Evolutionary conservation across 1,139 yeast species (phyloP).

Genomic region (Geotrichum carabidarum): DNA sequence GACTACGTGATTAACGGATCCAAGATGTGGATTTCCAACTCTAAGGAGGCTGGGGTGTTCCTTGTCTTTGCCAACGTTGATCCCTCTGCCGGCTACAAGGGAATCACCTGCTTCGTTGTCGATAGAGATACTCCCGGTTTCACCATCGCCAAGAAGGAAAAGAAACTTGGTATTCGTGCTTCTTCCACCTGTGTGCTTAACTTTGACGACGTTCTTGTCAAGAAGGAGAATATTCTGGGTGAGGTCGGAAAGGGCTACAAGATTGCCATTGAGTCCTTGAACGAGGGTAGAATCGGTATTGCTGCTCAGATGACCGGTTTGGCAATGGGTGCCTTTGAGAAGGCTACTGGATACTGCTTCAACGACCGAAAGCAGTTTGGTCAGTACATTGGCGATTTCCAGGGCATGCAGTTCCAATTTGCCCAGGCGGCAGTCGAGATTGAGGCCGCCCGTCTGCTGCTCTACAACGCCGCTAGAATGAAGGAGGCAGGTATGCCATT

Average conservation of each 20-base stretch:
- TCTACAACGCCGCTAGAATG: slow-evolving; percentile 44
- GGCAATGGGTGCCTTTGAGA: slow-evolving; percentile 43
- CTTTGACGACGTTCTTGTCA: slow-evolving; percentile 42
- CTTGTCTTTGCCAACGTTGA: slow-evolving; percentile 42
- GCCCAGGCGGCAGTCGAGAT: slow-evolving; percentile 45
- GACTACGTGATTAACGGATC: slow-evolving; percentile 38
- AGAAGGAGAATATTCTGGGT: slow-evolving; percentile 42
- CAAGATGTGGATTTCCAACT: slow-evolving; percentile 46
- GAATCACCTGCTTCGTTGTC: slow-evolving; percentile 44
- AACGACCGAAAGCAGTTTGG: slow-evolving; percentile 45
- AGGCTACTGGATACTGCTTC: slow-evolving; percentile 40
- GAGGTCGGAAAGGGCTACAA: slow-evolving; percentile 45
- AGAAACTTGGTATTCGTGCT: slow-evolving; percentile 45
- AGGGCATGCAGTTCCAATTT: slow-evolving; percentile 45
- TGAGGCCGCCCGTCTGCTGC: slow-evolving; percentile 43
- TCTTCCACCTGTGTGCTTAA: slow-evolving; percentile 43
- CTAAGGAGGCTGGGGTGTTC: slow-evolving; percentile 43
- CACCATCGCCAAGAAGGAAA: slow-evolving; percentile 43
- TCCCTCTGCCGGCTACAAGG: slow-evolving; percentile 43
- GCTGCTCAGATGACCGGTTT: slow-evolving; percentile 46
- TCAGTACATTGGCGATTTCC: slow-evolving; percentile 43
- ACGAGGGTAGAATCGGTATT: slow-evolving; percentile 46
- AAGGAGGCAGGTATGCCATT: slow-evolving; percentile 43
- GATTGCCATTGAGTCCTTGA: slow-evolving; percentile 43
- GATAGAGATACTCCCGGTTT: slow-evolving; percentile 40